phyloP scores from a whole-genome alignment of 148 eudicot genomes.

The Vaccinium darrowii region DNA sequence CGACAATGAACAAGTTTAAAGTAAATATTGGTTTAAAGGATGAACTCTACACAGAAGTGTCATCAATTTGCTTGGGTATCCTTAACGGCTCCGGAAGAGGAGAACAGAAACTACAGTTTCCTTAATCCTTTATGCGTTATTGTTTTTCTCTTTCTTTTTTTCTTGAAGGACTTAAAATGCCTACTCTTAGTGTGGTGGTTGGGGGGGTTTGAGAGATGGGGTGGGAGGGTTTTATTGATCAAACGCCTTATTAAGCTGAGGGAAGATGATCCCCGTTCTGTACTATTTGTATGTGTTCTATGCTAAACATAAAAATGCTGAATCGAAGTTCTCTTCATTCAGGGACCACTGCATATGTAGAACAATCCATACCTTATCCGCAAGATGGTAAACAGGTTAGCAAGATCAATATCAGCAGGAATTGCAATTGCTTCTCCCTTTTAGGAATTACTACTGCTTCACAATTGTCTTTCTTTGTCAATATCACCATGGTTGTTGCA shows the following conservation, averaged over 20 bases:
- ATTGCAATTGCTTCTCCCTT: background rate
- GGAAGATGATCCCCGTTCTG: background rate
- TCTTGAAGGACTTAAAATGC: background rate
- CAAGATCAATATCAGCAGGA: background rate
- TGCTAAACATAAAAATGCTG: constrained; percentile 13
- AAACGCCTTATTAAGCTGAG: background rate
- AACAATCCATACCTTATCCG: constrained; percentile 88
- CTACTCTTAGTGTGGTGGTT: background rate
- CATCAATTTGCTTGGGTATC: constrained; percentile 8
- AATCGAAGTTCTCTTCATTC: constrained; percentile 29
- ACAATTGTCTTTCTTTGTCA: background rate
- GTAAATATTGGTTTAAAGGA: background rate
- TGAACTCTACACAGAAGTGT: background rate
- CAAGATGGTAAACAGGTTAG: constrained; percentile 94
- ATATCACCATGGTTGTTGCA: background rate
- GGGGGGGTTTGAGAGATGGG: background rate
- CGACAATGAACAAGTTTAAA: background rate
- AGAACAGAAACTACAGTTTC: background rate
- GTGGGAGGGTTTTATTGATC: background rate
- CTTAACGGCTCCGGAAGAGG: background rate
- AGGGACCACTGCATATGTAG: constrained; percentile 85
- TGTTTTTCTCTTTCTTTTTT: background rate
- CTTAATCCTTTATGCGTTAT: background rate
- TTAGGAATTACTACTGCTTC: background rate
- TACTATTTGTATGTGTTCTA: background rate